A percentile compares a stretch with the other conserved stretches of the same genome.
phyloP scores from a whole-genome alignment of 2,329 filamentous ascomycete species.

The Fusarium camptoceras region DNA sequence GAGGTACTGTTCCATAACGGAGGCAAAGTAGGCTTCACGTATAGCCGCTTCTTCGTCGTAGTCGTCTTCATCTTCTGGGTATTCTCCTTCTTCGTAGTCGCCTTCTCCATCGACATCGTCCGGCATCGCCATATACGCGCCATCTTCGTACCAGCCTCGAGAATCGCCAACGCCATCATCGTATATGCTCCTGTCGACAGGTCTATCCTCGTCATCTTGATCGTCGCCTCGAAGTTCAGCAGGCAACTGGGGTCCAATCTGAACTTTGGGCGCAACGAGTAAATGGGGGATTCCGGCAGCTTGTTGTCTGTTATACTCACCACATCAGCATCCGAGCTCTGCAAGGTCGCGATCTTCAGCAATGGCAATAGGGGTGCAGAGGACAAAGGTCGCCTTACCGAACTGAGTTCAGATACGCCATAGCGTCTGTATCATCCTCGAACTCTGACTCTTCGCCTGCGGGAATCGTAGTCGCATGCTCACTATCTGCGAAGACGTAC shows the following conservation, averaged over 20 bases:
- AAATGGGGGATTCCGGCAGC: conserved; percentile 79
- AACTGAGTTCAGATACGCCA: conserved; percentile 78
- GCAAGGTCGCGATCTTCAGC: conserved; percentile 45
- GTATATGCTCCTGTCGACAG: conserved; percentile 60
- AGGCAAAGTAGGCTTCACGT: conserved; percentile 74
- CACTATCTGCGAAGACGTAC: conserved; percentile 75
- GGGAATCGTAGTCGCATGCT: conserved; percentile 59
- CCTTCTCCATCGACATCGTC: conserved; percentile 50
- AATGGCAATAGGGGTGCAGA: conserved; percentile 21
- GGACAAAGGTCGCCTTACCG: conserved; percentile 64
- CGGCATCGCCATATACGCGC: conserved; percentile 77
- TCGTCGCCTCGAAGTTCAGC: conserved; percentile 47
- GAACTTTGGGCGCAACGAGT: conserved; percentile 70
- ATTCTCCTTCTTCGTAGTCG: conserved; percentile 46
- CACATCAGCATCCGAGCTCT: conserved; percentile 59
- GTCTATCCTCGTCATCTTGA: conserved; percentile 47
- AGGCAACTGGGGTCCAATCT: conserved; percentile 64
- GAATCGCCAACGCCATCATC: conserved; percentile 63
- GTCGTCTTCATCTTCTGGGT: conserved; percentile 41
- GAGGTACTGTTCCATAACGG: conserved; percentile 73
- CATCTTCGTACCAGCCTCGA: conserved; percentile 78
- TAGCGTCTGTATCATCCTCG: conserved; percentile 74
- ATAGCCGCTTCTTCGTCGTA: conserved; percentile 54
- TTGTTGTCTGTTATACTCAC: conserved; percentile 73
- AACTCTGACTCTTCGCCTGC: conserved; percentile 72